Base-by-base conservation (phyloP, 2,329 filamentous ascomycete species). In the Decorospora gaudefroyi region DNA sequence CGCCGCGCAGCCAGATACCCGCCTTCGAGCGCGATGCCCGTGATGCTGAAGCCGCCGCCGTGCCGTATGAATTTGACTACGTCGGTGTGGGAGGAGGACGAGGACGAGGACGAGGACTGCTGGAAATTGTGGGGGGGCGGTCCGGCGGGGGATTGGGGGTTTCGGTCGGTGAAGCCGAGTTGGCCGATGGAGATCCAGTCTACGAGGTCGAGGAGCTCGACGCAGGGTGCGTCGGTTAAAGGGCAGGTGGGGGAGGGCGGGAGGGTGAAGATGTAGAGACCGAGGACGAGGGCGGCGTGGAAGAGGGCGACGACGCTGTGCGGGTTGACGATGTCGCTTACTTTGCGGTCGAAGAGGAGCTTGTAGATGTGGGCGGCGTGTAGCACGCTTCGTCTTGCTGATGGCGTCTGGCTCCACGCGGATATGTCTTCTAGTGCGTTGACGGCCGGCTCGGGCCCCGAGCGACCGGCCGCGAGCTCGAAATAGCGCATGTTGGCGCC, bases 301-400 rank as follows among this genome's bases (percentile, higher is more conserved):
- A 80, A 80, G 0, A 80, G 64, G 0, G 76, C 73, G 5, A 75
- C 71, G 2, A 76, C 72, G 6, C 74, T 76, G 49, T 79, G 76
- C 16, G 78, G 76, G 28, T 74, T 77, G 17, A 76, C 74, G 18
- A 77, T 74, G 38, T 80, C 77, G 0, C 75, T 77, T 2, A 77
- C 75, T 51, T 78, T 76, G 31, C 78, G 73, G 44, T 78, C 76
- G 12, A 71, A 72, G 55, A 79, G 74, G 6, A 75, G 57, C 46
- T 75, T 78, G 61, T 75, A 79, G 5, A 76, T 77, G 31, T 80
- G 77, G 0, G 76, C 76, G 4, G 78, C 77, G 47, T 80, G 78
- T 0, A 80, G 61, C 25, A 76, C 76, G 0, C 77, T 74, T 25
- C 78, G 63, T 33, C 78, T 64, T 12, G 78, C 76, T 6, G 76